Evolutionary conservation across 805 yeast genomes (phyloP).

Genomic region (Ogataea methanolica): DNA sequence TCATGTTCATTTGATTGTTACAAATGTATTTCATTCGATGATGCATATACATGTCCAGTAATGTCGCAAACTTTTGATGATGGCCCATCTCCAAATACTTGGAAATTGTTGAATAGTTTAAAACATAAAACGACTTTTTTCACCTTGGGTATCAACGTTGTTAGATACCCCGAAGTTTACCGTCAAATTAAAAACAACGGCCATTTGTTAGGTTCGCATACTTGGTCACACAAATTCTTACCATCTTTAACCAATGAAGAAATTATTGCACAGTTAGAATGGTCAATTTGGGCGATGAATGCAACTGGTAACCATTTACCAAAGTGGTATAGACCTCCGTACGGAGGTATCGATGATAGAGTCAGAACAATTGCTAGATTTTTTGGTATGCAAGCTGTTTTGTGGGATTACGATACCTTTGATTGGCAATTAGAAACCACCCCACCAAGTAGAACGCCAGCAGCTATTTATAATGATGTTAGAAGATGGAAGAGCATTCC

Average conservation of each 20-base stretch:
- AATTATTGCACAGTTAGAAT: constrained; percentile 82
- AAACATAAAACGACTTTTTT: constrained; percentile 68
- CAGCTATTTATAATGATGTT: constrained; percentile 53
- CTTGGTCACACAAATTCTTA: constrained; percentile 87
- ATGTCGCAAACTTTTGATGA: constrained; percentile 92
- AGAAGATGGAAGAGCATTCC: constrained; percentile 40
- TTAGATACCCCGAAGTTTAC: constrained; percentile 72
- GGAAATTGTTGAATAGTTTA: constrained; percentile 51
- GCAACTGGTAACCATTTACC: constrained; percentile 87
- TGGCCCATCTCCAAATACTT: constrained; percentile 80
- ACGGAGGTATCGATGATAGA: constrained; percentile 89
- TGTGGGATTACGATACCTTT: constrained; percentile 89
- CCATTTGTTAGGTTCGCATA: constrained; percentile 81
- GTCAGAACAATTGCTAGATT: constrained; percentile 74
- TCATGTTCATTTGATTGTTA: constrained; percentile 84
- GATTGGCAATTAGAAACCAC: constrained; percentile 76
- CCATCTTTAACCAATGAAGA: constrained; percentile 77
- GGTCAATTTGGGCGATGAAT: constrained; percentile 98
- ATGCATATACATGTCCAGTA: constrained; percentile 66
- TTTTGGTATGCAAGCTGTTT: constrained; percentile 81
- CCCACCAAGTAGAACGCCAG: constrained; percentile 40
- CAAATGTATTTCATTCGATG: constrained; percentile 72
- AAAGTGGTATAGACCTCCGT: constrained; percentile 94
- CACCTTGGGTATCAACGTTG: constrained; percentile 77
- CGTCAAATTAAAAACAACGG: constrained; percentile 51